phyloP scores from a whole-genome alignment of 129 eudicot genomes.

The Arctium minus region DNA sequence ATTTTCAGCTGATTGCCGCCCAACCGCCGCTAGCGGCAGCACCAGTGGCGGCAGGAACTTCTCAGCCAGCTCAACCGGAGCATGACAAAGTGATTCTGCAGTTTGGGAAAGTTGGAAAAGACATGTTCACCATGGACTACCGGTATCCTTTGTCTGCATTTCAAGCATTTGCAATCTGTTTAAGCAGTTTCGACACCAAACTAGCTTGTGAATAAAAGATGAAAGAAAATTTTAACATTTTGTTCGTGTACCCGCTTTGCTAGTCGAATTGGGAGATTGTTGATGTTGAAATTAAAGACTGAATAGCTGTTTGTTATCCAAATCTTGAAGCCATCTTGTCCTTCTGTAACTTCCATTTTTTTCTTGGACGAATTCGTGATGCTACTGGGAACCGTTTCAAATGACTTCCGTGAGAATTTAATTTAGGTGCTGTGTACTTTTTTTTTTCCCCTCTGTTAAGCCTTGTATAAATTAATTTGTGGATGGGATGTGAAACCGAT shows the following conservation, averaged over 20 bases:
- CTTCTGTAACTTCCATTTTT: conserved; percentile 2
- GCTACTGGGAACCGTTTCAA: neutral
- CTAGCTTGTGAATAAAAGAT: conserved; percentile 70
- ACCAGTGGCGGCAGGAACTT: conserved; percentile 18
- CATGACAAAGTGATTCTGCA: conserved; percentile 68
- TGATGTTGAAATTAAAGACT: neutral
- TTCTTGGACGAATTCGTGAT: neutral
- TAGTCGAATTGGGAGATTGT: neutral
- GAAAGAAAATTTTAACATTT: neutral
- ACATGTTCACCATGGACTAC: conserved; percentile 75
- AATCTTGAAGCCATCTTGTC: neutral
- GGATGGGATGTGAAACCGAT: too few species aligned
- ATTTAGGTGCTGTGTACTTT: neutral
- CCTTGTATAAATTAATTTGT: too few species aligned
- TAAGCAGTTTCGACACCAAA: conserved; percentile 83
- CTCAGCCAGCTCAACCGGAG: conserved; percentile 43
- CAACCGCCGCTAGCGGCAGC: conserved; percentile 31
- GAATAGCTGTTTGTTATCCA: conserved; percentile 6
- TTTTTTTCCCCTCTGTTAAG: too few species aligned
- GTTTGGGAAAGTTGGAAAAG: conserved; percentile 73
- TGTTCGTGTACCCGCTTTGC: conserved; percentile 6
- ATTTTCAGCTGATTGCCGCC: conserved; percentile 73
- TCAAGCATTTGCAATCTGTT: conserved; percentile 77
- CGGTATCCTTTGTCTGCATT: conserved; percentile 71
- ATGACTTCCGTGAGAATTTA: neutral